A percentile compares a stretch with the other conserved stretches of the same genome.
Evolutionary conservation across 1,139 yeast species (phyloP).

Genomic region (Kluyveromyces marxianus): DNA sequence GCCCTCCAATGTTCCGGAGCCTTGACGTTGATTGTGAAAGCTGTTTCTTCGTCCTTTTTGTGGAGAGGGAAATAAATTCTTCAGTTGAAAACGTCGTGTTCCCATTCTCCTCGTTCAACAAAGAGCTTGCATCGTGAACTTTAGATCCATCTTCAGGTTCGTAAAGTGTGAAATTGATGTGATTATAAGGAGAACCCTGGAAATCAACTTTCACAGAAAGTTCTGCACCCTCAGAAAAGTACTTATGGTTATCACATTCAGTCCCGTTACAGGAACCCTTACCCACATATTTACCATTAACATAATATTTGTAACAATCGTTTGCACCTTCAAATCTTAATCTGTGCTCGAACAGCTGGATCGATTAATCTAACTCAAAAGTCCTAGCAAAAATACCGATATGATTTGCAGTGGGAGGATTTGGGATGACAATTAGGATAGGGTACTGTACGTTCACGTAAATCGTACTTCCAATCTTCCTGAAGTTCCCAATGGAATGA

Average conservation of each 20-base stretch:
- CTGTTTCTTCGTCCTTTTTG: background rate
- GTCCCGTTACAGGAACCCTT: slow-evolving; percentile 4
- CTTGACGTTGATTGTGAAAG: background rate
- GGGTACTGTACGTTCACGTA: slow-evolving; percentile 3
- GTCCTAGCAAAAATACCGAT: background rate
- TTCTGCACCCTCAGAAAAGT: background rate
- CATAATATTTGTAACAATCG: slow-evolving; percentile 1
- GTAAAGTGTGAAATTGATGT: background rate
- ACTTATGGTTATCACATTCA: slow-evolving; percentile 1
- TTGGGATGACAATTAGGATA: slow-evolving; percentile 1
- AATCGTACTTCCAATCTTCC: slow-evolving; percentile 1
- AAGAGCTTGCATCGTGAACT: background rate
- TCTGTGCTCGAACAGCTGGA: background rate
- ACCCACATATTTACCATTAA: slow-evolving; percentile 1
- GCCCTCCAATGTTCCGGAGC: slow-evolving; percentile 4
- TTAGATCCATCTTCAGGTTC: background rate
- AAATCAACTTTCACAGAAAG: background rate
- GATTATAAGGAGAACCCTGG: background rate
- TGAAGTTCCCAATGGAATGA: slow-evolving; percentile 3
- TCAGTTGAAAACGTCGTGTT: background rate
- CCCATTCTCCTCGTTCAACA: background rate
- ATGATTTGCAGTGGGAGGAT: slow-evolving; percentile 3
- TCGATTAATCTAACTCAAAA: background rate
- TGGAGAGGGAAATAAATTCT: background rate
- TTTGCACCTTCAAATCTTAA: slow-evolving; percentile 4